Percentiles rank a stretch among this genome's conserved stretches.
phyloP scores from a whole-genome alignment of 768 basidiomycete species.

The Lactifluus hygrophoroides region DNA sequence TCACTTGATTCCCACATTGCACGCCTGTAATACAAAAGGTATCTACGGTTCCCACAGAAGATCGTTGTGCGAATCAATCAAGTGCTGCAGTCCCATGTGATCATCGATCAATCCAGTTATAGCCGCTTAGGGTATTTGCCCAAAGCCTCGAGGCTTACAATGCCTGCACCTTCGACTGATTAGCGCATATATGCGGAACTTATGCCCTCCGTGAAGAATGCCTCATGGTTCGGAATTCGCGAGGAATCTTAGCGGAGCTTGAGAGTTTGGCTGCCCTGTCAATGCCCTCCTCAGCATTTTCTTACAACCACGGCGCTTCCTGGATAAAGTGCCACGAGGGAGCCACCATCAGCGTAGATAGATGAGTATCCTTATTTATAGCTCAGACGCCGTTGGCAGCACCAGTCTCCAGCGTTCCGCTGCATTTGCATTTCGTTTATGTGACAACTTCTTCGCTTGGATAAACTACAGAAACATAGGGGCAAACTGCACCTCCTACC shows the following conservation, averaged over 20 bases:
- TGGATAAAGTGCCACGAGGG: not conserved
- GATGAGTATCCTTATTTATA: not conserved
- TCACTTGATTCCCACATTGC: not conserved
- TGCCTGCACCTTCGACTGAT: not conserved
- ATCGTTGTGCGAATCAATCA: too few species aligned
- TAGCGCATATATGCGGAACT: not conserved
- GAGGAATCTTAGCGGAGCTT: not conserved
- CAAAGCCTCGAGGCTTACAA: too few species aligned
- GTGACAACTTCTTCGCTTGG: not conserved
- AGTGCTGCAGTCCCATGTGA: not conserved
- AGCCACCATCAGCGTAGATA: not conserved
- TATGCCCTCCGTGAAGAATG: not conserved
- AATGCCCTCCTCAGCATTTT: not conserved
- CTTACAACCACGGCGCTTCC: not conserved
- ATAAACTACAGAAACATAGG: not conserved
- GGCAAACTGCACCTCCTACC: not conserved
- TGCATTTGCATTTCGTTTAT: not conserved
- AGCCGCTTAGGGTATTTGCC: not conserved
- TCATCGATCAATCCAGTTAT: not conserved
- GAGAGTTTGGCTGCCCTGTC: not conserved
- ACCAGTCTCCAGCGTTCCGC: not conserved
- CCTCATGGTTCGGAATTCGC: not conserved
- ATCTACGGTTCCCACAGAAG: not conserved
- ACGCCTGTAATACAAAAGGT: not conserved
- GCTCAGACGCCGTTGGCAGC: slow-evolving; percentile 6